Percentiles rank a stretch among this genome's conserved stretches.
These are phyloP conservation scores for Rasamsonia emersonii DNA, from an alignment of 2,329 filamentous ascomycete species.

Conservation along the genomic window DNA sequence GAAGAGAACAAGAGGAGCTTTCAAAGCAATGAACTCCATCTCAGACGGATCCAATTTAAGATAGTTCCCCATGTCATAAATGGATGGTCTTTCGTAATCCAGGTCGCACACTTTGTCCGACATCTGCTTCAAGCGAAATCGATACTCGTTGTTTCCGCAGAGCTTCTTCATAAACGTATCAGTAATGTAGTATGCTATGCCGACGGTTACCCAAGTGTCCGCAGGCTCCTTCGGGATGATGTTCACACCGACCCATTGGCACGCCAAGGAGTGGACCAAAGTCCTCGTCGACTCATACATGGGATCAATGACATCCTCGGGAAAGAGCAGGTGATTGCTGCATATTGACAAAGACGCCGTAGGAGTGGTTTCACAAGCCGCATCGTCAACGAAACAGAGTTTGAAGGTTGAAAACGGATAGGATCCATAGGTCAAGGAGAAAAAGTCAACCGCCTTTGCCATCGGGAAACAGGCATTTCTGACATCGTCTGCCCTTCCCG, in stretches of 20 bases:
- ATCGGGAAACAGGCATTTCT: conserved; percentile 80
- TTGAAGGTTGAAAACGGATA: conserved; percentile 93
- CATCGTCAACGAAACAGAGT: conserved; percentile 87
- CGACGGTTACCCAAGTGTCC: conserved; percentile 84
- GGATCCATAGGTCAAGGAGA: conserved; percentile 77
- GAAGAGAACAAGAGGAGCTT: conserved; percentile 83
- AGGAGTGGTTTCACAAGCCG: conserved; percentile 63
- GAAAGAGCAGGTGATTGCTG: conserved; percentile 77
- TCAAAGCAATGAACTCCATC: conserved; percentile 80
- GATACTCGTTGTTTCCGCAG: conserved; percentile 90
- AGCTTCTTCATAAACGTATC: conserved; percentile 85
- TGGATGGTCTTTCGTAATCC: conserved; percentile 72
- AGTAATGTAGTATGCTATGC: conserved; percentile 89
- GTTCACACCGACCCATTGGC: conserved; percentile 90
- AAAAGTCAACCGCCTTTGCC: conserved; percentile 78
- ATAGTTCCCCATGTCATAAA: conserved; percentile 69
- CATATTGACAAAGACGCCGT: conserved; percentile 79
- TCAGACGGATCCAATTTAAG: conserved; percentile 78
- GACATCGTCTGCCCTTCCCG: conserved; percentile 70
- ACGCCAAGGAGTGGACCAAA: conserved; percentile 74
- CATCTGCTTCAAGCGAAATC: conserved; percentile 78
- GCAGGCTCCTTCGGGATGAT: conserved; percentile 72
- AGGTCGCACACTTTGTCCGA: conserved; percentile 73
- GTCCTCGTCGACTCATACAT: conserved; percentile 73
- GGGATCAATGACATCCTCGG: conserved; percentile 74